Evolutionary conservation across 2,329 filamentous ascomycete species (phyloP).

Genomic region (Amauroascus verrucosus): DNA sequence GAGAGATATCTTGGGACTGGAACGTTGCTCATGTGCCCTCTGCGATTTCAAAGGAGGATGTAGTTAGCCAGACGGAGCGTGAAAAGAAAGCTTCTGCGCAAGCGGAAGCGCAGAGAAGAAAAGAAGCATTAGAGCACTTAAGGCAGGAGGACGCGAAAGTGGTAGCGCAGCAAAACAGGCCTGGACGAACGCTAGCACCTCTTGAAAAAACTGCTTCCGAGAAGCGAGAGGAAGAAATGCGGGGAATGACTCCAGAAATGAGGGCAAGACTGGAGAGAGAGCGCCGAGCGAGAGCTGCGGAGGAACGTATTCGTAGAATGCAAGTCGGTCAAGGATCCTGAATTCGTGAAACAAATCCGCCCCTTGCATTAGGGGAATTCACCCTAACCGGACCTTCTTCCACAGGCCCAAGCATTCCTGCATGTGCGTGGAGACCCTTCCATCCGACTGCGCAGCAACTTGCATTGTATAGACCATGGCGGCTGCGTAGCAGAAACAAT

Average conservation of each 20-base stretch:
- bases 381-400: conserved; percentile 25
- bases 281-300: conserved; percentile 77
- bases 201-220: conserved; percentile 67
- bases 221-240: conserved; percentile 68
- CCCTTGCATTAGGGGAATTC: neutral
- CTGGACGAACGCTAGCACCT: conserved; percentile 47
- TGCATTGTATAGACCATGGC: conserved; percentile 20
- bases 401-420: conserved; percentile 23
- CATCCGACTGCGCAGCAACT: conserved; percentile 15
- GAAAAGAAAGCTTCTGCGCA: conserved; percentile 60
- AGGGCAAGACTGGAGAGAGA: conserved; percentile 75
- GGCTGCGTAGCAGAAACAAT: conserved; percentile 23
- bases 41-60: conserved; percentile 59
- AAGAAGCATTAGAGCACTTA: conserved; percentile 63
- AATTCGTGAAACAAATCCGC: conserved; percentile 1
- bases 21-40: conserved; percentile 61
- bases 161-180: conserved; percentile 40
- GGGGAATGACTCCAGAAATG: conserved; percentile 82
- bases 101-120: conserved; percentile 60
- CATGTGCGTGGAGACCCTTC: conserved; percentile 22
- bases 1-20: conserved; percentile 71
- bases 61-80: conserved; percentile 55
- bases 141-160: conserved; percentile 48
- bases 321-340: conserved; percentile 29
- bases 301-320: conserved; percentile 69